Base-by-base conservation (phyloP, 2,329 filamentous ascomycete species). In the Capronia coronata region DNA sequence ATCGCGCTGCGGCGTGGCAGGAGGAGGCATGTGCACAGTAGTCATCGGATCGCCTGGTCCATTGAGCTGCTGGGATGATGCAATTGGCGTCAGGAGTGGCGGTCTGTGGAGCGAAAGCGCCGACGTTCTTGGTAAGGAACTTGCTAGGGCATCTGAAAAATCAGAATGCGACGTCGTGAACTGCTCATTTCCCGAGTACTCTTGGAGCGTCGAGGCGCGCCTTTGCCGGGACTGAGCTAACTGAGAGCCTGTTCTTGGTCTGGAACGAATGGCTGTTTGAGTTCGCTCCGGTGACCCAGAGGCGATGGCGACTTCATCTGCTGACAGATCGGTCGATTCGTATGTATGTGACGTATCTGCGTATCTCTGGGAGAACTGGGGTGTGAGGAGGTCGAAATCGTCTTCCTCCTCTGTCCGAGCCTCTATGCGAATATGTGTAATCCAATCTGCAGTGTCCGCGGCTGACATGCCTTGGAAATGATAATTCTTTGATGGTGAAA, bases 381-480 rank as follows among this genome's bases (percentile, higher is more conserved):
- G 56, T 11, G 55, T 48, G 44, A 48, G 34, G 44, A 87, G 77
- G 74, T 93, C 81, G 55, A 93, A 87, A 60, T 90, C 85, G 61
- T 95, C 89, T 43, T 93, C 87, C 63, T 93, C 86, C 57, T 94
- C 88, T 52, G 94, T 87, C 49, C 86, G 81, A 14, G 89, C 87
- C 61, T 93, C 83, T 49, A 74, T 74, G 41, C 89, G 79, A 61
- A 97, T 90, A 44, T 86, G 70, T 21, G 86, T 76, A 14, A 96
- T 86, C 93, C 93, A 98, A 63, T 86, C 82, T 54, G 86, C 79
- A 4, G 87, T 87, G 55, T 96, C 90, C 51, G 80, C 73, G 43
- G 82, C 78, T 2, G 78, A 84, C 25, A 75, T 66, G 1, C 87
- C 89, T 67, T 94, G 86, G 52, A 98, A 82, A 63, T 96, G 89